Percentiles rank a stretch among this genome's conserved stretches.
phyloP scores from a whole-genome alignment of 441 rosid genomes.

The Macaranga tanarius region DNA sequence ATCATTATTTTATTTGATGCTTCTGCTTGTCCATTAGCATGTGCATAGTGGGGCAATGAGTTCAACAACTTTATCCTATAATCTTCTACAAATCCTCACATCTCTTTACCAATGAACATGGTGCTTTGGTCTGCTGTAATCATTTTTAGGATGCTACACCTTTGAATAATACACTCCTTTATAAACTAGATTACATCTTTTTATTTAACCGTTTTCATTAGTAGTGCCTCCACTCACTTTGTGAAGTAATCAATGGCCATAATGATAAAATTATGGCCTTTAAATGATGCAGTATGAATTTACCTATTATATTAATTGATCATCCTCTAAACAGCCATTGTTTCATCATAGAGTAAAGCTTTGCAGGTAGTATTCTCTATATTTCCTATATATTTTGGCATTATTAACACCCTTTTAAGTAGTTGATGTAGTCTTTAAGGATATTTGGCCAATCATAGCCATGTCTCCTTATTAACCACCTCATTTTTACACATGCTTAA shows the following conservation, averaged over 20 bases:
- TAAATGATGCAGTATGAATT: not conserved
- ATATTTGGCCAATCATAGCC: not conserved
- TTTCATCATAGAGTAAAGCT: not conserved
- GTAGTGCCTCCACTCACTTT: not conserved
- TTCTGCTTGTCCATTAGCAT: no score
- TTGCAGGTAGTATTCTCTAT: not conserved
- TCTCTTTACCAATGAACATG: not conserved
- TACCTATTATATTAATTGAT: no score
- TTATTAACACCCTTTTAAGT: not conserved
- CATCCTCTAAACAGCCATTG: not conserved
- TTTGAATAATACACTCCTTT: not conserved
- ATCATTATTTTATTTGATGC: no score
- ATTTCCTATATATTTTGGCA: not conserved
- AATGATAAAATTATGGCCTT: not conserved
- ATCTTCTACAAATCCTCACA: not conserved
- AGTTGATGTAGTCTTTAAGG: not conserved
- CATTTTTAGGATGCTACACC: not conserved
- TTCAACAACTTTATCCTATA: no score
- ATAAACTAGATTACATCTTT: not conserved
- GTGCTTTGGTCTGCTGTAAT: not conserved
- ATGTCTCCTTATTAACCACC: slow-evolving; percentile 3
- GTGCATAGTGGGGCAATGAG: no score
- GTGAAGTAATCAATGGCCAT: not conserved
- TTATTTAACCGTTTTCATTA: not conserved
- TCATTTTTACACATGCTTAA: not conserved